phyloP scores from a whole-genome alignment of 805 yeast species.

The Monosporozyma unispora region DNA sequence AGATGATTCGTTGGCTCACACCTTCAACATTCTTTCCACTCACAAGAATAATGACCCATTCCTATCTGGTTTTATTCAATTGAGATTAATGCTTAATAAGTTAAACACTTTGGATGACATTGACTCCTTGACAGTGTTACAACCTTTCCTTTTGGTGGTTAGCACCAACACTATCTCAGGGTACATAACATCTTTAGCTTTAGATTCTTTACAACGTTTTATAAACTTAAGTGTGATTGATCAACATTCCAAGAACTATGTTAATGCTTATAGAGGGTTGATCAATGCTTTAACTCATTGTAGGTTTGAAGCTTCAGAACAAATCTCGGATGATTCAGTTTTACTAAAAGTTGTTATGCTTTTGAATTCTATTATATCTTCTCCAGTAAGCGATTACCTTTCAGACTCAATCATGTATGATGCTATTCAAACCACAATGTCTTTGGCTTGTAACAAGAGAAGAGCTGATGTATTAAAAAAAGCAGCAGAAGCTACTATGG shows the following conservation, averaged over 20 bases:
- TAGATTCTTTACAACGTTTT: constrained; percentile 66
- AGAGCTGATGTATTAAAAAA: constrained; percentile 82
- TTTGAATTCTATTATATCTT: constrained; percentile 55
- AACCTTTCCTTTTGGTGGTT: constrained; percentile 79
- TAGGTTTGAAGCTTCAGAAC: constrained; percentile 91
- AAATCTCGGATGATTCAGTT: constrained; percentile 84
- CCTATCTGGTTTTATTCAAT: constrained; percentile 67
- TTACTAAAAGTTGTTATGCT: constrained; percentile 72
- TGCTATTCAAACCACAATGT: constrained; percentile 81
- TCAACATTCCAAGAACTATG: constrained; percentile 47
- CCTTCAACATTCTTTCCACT: constrained; percentile 25
- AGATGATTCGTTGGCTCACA: constrained; percentile 33
- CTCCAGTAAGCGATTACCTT: constrained; percentile 56
- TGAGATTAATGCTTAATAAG: constrained; percentile 61
- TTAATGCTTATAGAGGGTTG: constrained; percentile 40
- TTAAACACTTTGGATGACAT: constrained; percentile 43
- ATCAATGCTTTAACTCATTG: constrained; percentile 75
- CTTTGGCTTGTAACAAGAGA: constrained; percentile 85
- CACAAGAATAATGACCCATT: constrained; percentile 44
- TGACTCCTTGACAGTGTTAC: constrained; percentile 65
- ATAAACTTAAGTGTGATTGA: constrained; percentile 62
- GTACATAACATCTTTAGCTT: constrained; percentile 70
- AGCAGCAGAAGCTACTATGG: constrained; percentile 79
- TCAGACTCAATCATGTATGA: constrained; percentile 81
- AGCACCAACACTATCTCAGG: constrained; percentile 84